Percentiles rank a stretch among this genome's conserved stretches.
Conservation (phyloP, 306 rosid genomes). For the Rosa lucieae region DNA sequence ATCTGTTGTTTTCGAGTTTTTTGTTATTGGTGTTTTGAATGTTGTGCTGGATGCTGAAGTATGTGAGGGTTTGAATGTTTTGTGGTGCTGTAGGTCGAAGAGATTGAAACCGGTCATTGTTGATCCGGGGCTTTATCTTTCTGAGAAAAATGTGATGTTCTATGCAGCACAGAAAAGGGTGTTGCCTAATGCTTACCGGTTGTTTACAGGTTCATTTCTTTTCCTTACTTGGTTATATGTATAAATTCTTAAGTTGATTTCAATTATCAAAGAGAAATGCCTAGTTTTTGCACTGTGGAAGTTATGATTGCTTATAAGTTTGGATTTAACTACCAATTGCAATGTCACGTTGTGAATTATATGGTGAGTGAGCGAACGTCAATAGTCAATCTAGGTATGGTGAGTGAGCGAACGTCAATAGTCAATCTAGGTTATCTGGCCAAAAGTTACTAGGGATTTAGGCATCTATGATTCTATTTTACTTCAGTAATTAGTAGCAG, state of each 20-base stretch:
- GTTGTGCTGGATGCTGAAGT: neutral
- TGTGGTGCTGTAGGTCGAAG: constrained; percentile 47
- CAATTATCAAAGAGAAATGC: neutral
- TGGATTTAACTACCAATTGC: constrained; percentile 7
- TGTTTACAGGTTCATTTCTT: constrained; percentile 62
- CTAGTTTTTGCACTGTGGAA: neutral
- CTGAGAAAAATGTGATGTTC: constrained; percentile 83
- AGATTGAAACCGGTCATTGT: constrained; percentile 80
- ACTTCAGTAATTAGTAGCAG: neutral
- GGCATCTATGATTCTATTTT: neutral
- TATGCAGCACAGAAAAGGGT: constrained; percentile 89
- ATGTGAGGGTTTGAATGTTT: neutral
- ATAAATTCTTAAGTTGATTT: constrained; percentile 16
- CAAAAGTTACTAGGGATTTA: neutral
- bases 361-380: neutral
- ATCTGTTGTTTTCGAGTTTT: neutral
- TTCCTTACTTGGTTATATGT: neutral
- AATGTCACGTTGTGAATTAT: neutral
- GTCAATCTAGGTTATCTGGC: neutral
- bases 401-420: neutral
- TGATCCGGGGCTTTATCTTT: constrained; percentile 92
- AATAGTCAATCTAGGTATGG: neutral
- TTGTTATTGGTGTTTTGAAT: neutral
- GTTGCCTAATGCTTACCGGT: constrained; percentile 73
- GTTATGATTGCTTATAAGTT: neutral